A percentile compares a stretch with the other conserved stretches of the same genome.
These are phyloP conservation scores for Coemansia sp. DNA, from an alignment of 192 early-diverging fungal genomes.

Conservation along the genomic window DNA sequence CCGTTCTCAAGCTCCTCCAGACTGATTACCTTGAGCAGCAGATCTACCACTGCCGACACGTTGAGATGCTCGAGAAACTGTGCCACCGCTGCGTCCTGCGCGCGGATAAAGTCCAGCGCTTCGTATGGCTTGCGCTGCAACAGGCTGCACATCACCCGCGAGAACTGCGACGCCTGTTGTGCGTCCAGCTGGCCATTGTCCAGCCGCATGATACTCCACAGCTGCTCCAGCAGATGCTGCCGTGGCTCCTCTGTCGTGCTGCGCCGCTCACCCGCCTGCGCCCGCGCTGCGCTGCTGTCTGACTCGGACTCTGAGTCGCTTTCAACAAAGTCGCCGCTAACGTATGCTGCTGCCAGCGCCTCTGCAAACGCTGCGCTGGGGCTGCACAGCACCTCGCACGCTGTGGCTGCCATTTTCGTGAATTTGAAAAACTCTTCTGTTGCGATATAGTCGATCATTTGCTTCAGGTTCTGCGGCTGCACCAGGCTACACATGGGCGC, in stretches of 20 bases:
- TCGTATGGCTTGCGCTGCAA: conserved; percentile 87
- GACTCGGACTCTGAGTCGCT: conserved; percentile 32
- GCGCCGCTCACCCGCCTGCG: not conserved
- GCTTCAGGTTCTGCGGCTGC: conserved; percentile 69
- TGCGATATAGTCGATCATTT: conserved; percentile 81
- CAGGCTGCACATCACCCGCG: conserved; percentile 84
- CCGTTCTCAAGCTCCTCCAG: conserved; percentile 87
- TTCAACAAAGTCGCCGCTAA: conserved; percentile 41
- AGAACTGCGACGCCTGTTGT: conserved; percentile 86
- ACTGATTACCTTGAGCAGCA: conserved; percentile 90
- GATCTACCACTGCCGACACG: conserved; percentile 84
- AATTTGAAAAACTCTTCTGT: conserved; percentile 79
- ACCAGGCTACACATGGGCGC: conserved; percentile 48
- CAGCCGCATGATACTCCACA: conserved; percentile 82
- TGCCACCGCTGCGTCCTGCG: conserved; percentile 69
- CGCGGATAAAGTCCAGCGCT: conserved; percentile 85
- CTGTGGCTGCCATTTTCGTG: conserved; percentile 42
- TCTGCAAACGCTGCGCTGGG: conserved; percentile 48
- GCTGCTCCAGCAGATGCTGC: conserved; percentile 70
- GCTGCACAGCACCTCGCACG: conserved; percentile 55
- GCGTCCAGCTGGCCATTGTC: conserved; percentile 70
- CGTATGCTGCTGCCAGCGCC: conserved; percentile 28
- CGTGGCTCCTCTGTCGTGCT: conserved; percentile 13
- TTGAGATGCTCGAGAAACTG: conserved; percentile 83
- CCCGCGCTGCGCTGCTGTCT: conserved; percentile 15